Conservation (phyloP, 2,329 filamentous ascomycete genomes). For the Neoarthrinium moseri region DNA sequence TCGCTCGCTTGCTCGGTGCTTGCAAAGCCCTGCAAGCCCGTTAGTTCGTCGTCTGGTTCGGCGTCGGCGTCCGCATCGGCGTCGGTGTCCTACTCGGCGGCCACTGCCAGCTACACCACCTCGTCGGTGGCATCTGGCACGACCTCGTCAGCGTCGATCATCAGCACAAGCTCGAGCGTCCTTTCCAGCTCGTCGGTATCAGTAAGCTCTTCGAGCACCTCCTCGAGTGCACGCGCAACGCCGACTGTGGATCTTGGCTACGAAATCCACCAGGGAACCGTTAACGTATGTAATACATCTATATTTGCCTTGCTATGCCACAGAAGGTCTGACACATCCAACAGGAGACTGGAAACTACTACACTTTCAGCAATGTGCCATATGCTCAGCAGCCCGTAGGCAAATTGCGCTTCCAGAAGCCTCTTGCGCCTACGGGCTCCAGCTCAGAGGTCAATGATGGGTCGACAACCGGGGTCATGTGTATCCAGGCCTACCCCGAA, state of each 20-base stretch:
- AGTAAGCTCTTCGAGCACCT: background rate
- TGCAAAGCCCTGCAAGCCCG: background rate
- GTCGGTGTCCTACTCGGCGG: background rate
- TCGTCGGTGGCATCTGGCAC: background rate
- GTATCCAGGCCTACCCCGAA: slow-evolving; percentile 28
- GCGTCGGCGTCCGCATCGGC: background rate
- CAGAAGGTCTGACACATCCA: too few species aligned
- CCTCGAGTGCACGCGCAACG: background rate
- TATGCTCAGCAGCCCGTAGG: slow-evolving; percentile 34
- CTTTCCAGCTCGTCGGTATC: background rate
- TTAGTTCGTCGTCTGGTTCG: background rate
- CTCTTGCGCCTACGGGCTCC: slow-evolving; percentile 21
- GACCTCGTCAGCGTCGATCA: background rate
- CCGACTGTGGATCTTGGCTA: slow-evolving; percentile 25
- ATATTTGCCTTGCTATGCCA: too few species aligned
- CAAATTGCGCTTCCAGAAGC: slow-evolving; percentile 31
- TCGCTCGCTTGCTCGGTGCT: background rate
- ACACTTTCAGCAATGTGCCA: slow-evolving; percentile 36
- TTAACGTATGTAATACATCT: slow-evolving; percentile 25
- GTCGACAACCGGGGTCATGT: slow-evolving; percentile 16
- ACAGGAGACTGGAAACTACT: slow-evolving; percentile 30
- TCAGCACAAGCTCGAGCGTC: background rate
- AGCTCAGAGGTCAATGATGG: slow-evolving; percentile 21
- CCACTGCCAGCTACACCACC: background rate
- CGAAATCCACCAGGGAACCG: slow-evolving; percentile 20